Conservation (phyloP, 1,284 basidiomycete genomes). For the Agaricales sp. region DNA sequence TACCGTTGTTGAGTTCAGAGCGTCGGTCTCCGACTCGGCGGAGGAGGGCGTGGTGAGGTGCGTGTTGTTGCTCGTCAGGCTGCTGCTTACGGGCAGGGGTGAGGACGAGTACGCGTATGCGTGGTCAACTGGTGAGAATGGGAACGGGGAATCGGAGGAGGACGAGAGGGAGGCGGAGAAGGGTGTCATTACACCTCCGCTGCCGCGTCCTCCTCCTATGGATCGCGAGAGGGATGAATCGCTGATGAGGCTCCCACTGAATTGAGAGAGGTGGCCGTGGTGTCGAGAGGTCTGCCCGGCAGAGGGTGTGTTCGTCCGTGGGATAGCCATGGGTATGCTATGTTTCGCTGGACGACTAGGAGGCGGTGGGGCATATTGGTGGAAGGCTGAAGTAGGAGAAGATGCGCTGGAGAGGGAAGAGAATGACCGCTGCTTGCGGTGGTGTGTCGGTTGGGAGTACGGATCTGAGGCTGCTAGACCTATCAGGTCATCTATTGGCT, state of each 20-base stretch:
- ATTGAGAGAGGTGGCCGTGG: not conserved
- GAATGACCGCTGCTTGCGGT: conserved; percentile 62
- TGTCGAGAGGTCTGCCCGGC: not conserved
- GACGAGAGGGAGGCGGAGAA: conserved; percentile 51
- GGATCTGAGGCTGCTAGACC: conserved; percentile 54
- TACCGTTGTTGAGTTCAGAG: conserved; percentile 20
- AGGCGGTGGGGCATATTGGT: not conserved
- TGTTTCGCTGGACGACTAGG: not conserved
- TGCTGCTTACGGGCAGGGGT: conserved; percentile 40
- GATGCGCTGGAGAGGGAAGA: conserved; percentile 22
- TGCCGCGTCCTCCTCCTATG: conserved; percentile 41
- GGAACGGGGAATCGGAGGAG: conserved; percentile 46
- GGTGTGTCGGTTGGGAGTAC: conserved; percentile 58
- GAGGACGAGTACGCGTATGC: conserved; percentile 39
- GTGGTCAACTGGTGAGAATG: conserved; percentile 31
- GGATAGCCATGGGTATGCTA: not conserved
- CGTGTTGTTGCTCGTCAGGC: conserved; percentile 46
- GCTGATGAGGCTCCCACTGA: conserved; percentile 44
- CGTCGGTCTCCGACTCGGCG: conserved; percentile 31
- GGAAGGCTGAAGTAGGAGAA: not conserved
- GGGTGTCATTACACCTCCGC: conserved; percentile 32
- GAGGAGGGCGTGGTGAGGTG: conserved; percentile 59
- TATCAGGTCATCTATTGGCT: conserved; percentile 66
- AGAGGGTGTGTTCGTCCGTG: not conserved
- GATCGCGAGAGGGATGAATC: conserved; percentile 26